These are phyloP conservation scores for Xylaria sp. DNA, from an alignment of 2,329 filamentous ascomycete species.

Conservation along the genomic window DNA sequence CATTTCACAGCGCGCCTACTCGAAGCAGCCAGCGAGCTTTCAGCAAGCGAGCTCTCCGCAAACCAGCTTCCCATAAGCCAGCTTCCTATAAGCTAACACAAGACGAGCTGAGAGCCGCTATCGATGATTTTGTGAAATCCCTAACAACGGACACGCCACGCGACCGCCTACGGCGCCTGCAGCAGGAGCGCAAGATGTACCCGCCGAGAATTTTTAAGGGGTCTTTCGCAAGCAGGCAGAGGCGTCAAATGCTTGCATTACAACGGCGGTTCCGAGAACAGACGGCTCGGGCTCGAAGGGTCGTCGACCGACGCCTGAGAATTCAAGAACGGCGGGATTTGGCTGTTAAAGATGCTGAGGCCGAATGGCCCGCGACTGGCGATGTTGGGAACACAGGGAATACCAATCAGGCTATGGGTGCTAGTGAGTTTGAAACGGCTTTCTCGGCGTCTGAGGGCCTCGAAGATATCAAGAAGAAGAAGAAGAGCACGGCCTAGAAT, in stretches of 20 bases:
- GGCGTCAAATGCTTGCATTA: not conserved
- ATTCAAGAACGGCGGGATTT: slow-evolving; percentile 6
- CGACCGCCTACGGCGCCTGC: slow-evolving; percentile 21
- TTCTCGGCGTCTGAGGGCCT: slow-evolving; percentile 5
- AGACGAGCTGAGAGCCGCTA: slow-evolving; percentile 20
- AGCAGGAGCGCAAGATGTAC: slow-evolving; percentile 18
- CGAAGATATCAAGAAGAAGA: not conserved
- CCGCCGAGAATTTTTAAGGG: slow-evolving; percentile 6
- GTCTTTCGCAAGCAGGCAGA: not conserved
- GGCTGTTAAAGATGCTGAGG: not conserved
- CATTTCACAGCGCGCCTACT: slow-evolving; percentile 11
- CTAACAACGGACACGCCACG: slow-evolving; percentile 19
- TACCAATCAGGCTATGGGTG: slow-evolving; percentile 7
- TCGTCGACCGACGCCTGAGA: slow-evolving; percentile 20
- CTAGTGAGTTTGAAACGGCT: slow-evolving; percentile 1
- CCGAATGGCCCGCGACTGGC: not conserved
- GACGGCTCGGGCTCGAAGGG: slow-evolving; percentile 1
- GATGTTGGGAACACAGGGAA: not conserved
- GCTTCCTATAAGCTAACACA: not conserved
- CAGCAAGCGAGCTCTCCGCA: not conserved
- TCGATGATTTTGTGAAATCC: slow-evolving; percentile 30
- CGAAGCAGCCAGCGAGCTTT: not conserved
- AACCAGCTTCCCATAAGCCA: not conserved
- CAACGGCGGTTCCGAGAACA: slow-evolving; percentile 17
- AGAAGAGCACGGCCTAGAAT: not conserved